Evolutionary conservation across 2,329 filamentous ascomycete species (phyloP).

Genomic region (Rosellinia necatrix): DNA sequence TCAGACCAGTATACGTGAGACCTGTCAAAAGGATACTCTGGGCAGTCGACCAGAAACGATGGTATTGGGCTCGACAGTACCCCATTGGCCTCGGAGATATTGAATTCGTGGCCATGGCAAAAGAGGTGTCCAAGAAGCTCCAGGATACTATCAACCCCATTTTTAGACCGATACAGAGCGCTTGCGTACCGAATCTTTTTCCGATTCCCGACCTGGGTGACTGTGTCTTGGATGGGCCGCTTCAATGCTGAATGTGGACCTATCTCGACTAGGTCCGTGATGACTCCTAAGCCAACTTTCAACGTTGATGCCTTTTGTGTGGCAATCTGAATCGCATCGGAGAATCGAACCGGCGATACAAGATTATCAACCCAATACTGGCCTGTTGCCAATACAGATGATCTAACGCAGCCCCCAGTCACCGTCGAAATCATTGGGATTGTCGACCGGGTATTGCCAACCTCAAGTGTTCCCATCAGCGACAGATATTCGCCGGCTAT

Average conservation of each 20-base stretch:
- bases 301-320: conserved; percentile 29
- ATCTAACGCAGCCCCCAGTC: conserved; percentile 23
- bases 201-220: conserved; percentile 26
- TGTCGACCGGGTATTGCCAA: conserved; percentile 20
- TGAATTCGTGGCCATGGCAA: conserved; percentile 33
- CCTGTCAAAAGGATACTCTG: conserved; percentile 49
- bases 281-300: conserved; percentile 32
- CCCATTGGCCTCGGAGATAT: conserved; percentile 33
- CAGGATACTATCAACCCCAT: conserved; percentile 30
- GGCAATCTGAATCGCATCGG: conserved; percentile 34
- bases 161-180: conserved; percentile 27
- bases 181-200: conserved; percentile 32
- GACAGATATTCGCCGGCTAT: conserved; percentile 34
- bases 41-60: conserved; percentile 42
- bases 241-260: conserved; percentile 39
- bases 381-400: conserved; percentile 17
- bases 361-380: conserved; percentile 45
- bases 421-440: conserved; percentile 37
- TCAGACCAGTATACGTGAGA: conserved; percentile 47
- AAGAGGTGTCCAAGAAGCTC: conserved; percentile 36
- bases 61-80: not conserved
- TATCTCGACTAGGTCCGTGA: conserved; percentile 40
- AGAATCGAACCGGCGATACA: conserved; percentile 41
- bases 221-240: conserved; percentile 37
- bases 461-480: conserved; percentile 32